Base-by-base conservation (phyloP, 805 yeast genomes). In the Jamesozyma spencerorum region DNA sequence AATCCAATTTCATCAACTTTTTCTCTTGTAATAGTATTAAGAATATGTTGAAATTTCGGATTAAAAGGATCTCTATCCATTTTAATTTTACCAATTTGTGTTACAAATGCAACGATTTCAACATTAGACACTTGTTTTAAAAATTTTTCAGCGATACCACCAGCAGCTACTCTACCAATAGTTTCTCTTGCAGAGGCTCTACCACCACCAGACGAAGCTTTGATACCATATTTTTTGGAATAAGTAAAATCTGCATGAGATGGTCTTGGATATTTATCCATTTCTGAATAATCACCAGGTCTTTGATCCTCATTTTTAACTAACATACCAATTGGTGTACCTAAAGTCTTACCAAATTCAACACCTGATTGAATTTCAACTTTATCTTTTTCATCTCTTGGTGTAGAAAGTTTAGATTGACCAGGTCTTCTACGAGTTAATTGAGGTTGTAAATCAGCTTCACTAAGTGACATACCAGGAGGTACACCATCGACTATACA, bases 401-500 rank as follows among this genome's bases (percentile, higher is more conserved):
- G 98, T 5, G 98, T 92, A 18, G 95, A 77, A 44, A 92, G 69
- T 48, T 82, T 83, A 37, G 88, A 77, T 66, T 92, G 98, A 38
- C 98, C 98, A 2, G 98, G 98, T 68, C 98, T 81, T 72, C 98
- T 82, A 68, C 98, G 79, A 18, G 94, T 80, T 53, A 92, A 68
- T 70, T 92, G 98, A 14, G 97, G 95, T 69, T 92, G 98, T 50
- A 92, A 75, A 58, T 92, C 97, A 4, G 68, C 77, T 63, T 85
- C 97, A 14, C 82, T 73, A 40, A 92, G 74, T 6, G 77, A 72
- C 75, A 92, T 71, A 26, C 95, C 95, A 22, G 98, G 97, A 24
- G 98, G 98, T 32, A 87, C 92, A 44, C 98, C 98, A 53, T 92
- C 98, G 31, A 92, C 96, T 46, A 92, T 92, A 66, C 97, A 92